Percentiles rank a stretch among this genome's conserved stretches.
These are phyloP conservation scores for Stagonosporopsis vannaccii DNA, from an alignment of 2,329 filamentous ascomycete species.

Conservation along the genomic window DNA sequence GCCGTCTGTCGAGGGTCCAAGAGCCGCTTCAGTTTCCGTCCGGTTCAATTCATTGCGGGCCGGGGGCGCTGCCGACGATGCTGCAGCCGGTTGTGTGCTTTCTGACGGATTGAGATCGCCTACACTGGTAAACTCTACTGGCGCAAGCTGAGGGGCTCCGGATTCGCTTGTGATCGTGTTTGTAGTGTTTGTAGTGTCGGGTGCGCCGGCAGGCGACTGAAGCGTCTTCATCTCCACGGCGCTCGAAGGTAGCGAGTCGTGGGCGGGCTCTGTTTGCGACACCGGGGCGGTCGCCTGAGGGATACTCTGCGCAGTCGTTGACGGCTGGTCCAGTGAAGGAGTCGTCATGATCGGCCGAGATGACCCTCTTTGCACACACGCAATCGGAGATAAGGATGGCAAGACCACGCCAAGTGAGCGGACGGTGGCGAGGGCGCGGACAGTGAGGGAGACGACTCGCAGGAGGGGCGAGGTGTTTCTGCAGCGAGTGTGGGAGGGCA, in stretches of 20 bases:
- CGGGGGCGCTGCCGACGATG: constrained; percentile 30
- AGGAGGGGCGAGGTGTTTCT: neutral
- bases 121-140: constrained; percentile 15
- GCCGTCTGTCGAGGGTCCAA: constrained; percentile 57
- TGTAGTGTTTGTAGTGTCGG: constrained; percentile 25
- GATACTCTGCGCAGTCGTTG: constrained; percentile 33
- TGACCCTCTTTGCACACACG: constrained; percentile 24
- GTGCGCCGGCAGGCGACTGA: constrained; percentile 27
- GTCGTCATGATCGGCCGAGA: constrained; percentile 41
- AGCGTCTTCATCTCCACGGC: constrained; percentile 48
- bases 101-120: constrained; percentile 22
- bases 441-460: constrained; percentile 2
- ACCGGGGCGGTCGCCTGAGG: constrained; percentile 29
- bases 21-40: constrained; percentile 53
- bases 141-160: constrained; percentile 23
- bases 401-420: constrained; percentile 24
- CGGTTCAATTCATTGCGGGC: constrained; percentile 44
- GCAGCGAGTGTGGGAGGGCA: constrained; percentile 14
- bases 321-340: constrained; percentile 37
- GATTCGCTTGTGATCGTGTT: constrained; percentile 23
- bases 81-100: constrained; percentile 19
- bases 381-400: constrained; percentile 31
- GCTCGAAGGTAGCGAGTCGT: constrained; percentile 33
- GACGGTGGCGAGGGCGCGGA: constrained; percentile 8
- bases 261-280: constrained; percentile 34